Evolutionary conservation across 257 asterid species (phyloP), one percentile per base, ranked within the genome.

Genomic region (Rauvolfia tetraphylla): DNA sequence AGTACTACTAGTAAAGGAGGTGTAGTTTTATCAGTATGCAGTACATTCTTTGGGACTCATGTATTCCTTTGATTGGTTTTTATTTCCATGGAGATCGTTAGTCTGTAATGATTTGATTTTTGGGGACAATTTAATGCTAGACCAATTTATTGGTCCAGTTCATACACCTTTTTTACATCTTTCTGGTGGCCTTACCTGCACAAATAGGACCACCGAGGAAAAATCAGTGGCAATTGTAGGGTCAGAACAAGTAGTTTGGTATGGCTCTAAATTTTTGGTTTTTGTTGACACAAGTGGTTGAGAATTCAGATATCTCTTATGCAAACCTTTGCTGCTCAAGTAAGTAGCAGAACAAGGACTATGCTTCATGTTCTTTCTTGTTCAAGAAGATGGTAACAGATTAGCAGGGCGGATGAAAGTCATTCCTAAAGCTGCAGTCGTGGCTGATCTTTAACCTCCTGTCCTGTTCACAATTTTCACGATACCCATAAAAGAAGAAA

Each of bases 1-100:
- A 34, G 18, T 5, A 65, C 11, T 29, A 62, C 42, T 62, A 36
- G 31, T 2, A 36, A 34, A 33, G 25, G 1, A 36, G 15, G 0
- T 67, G 72, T 67, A 67, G 33, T n/a, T 67, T 33, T 63, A 63
- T 34, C 11, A 33, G 69, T 63, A 33, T 31, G 68, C 69, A 62
- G 67, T 17, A 33, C 46, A 63, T 63, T 25, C 46, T 63, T 33
- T 25, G 34, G n/a, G 6, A 63, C 34, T 63, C 44, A 63, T 33
- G 70, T 5, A 63, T 63, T 34, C 14, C 44, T 33, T 39, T 38
- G 71, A 9, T 36, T 66, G 17, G n/a, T 34, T 18, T 36, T 66
- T 34, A 34, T 34, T 34, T 36, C 20, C 1, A 8, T 67, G 49
- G 31, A 38, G 1, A 20, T 38, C 20, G 49, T 67, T 22, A 38